Evolutionary conservation across 2,329 filamentous ascomycete genomes (phyloP).

Genomic region (Botrytis elliptica): DNA sequence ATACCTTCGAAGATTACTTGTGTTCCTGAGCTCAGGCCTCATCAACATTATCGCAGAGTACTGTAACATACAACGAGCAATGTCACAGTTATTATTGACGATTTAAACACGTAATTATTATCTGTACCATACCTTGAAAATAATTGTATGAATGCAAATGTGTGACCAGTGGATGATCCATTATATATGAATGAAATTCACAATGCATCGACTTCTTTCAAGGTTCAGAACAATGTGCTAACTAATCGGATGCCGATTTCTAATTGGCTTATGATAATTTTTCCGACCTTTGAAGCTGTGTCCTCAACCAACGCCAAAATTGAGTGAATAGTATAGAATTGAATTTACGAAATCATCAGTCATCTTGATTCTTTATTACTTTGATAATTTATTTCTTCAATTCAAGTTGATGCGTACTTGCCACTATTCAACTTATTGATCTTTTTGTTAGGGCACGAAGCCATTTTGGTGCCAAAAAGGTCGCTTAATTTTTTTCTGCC

Average conservation of each 20-base stretch:
- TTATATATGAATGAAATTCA: background rate
- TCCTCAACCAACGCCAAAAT: constrained; percentile 1
- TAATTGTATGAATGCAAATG: background rate
- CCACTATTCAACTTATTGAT: background rate
- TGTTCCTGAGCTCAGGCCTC: background rate
- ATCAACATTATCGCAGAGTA: background rate
- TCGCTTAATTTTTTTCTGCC: constrained; percentile 22
- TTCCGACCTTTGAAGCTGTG: background rate
- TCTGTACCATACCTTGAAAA: background rate
- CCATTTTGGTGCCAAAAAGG: constrained; percentile 14
- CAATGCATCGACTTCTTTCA: constrained; percentile 12
- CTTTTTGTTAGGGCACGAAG: constrained; percentile 14
- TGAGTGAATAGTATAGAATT: background rate
- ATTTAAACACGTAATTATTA: background rate
- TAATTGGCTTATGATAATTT: background rate
- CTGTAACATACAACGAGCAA: no score
- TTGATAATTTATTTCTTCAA: background rate
- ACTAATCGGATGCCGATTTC: constrained; percentile 4
- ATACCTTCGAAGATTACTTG: background rate
- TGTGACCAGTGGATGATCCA: background rate
- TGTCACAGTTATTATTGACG: background rate
- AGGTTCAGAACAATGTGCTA: constrained; percentile 9
- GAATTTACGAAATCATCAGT: background rate
- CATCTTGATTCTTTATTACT: background rate
- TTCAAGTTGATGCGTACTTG: background rate